phyloP scores from a whole-genome alignment of 371 early-diverging fungal genomes.

The Phascolomyces articulosus region DNA sequence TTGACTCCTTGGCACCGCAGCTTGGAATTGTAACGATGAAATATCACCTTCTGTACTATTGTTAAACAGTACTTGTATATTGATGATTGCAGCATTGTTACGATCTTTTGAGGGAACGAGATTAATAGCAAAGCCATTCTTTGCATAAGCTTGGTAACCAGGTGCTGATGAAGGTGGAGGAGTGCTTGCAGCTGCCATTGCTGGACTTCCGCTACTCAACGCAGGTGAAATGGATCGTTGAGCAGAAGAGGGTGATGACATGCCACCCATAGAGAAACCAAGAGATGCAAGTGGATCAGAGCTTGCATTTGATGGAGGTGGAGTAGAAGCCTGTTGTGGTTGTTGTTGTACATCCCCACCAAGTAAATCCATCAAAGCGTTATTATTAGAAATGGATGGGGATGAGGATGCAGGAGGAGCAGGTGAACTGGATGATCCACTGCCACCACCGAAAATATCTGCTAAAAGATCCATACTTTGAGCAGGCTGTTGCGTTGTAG shows the following conservation, averaged over 20 bases:
- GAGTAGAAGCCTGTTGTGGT: constrained; percentile 1
- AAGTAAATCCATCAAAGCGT: constrained; percentile 42
- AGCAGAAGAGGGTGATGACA: constrained; percentile 7
- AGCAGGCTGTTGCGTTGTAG: constrained; percentile 30
- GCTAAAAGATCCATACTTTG: constrained; percentile 77
- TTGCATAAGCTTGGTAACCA: constrained; percentile 72
- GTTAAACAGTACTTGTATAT: constrained; percentile 70
- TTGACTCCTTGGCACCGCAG: constrained; percentile 91
- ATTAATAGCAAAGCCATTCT: constrained; percentile 75
- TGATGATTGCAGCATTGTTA: constrained; percentile 59
- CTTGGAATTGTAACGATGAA: constrained; percentile 79
- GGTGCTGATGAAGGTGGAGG: constrained; percentile 10
- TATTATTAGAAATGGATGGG: constrained; percentile 24
- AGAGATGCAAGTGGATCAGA: constrained; percentile 22
- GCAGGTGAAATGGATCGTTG: constrained; percentile 2
- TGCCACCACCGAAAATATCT: constrained; percentile 73
- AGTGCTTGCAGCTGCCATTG: constrained; percentile 16
- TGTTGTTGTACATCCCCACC: constrained; percentile 16
- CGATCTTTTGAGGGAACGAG: constrained; percentile 70
- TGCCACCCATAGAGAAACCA: constrained; percentile 6
- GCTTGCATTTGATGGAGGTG: constrained; percentile 3
- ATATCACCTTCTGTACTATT: constrained; percentile 61
- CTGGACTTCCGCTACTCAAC: not conserved
- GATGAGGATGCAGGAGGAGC: constrained; percentile 34
- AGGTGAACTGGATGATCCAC: constrained; percentile 1